Evolutionary conservation across 176 grass and related monocot genomes (phyloP), one percentile per base, ranked within the genome.

Genomic region (Lolium rigidum): DNA sequence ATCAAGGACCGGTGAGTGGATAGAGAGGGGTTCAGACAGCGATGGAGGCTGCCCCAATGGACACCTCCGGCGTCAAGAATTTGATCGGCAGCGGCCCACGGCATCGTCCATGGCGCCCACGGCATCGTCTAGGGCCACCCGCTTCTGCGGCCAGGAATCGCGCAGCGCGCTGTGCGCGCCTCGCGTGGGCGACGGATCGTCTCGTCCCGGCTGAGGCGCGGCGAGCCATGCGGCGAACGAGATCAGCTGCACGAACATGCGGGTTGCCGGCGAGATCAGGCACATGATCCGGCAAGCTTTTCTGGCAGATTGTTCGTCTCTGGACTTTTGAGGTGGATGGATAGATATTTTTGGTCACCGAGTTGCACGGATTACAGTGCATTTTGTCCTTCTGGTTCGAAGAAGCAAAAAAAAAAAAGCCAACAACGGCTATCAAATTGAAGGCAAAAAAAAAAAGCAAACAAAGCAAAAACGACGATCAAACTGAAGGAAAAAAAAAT

Each of bases 211-310:
- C 3, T 28, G 25, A 11, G 22, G 56, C 44, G 41, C 48, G 26
- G 80, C 28, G 31, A 59, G 67, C 51, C 61, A 76, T 78, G 61
- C 72, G 48, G 48, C 3, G 15, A 50, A 24, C 72, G 72, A 10
- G 72, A 76, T 76, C 72, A 48, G 72, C 39, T 38, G 80, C 76
- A 74, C 63, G 76, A 65, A 9, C 82, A 74, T 31, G 82, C 76
- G 10, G 67, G 43, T 31, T 89, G 82, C 58, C 5, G 69, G 76
- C 76, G 56, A 81, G 68, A 59, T 81, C 12, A 49, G 44, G 18
- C 16, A 61, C 57, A 83, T 60, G 50, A 83, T 70, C 61, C 14
- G 17, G 80, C 80, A 69, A n/a, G 28, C 21, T 26, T 65, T 50
- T 48, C 60, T 82, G 48, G 17, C 80, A 77, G 47, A 62, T 37